Conservation (phyloP, 2,329 filamentous ascomycete genomes). For the Colletotrichum navitas region DNA sequence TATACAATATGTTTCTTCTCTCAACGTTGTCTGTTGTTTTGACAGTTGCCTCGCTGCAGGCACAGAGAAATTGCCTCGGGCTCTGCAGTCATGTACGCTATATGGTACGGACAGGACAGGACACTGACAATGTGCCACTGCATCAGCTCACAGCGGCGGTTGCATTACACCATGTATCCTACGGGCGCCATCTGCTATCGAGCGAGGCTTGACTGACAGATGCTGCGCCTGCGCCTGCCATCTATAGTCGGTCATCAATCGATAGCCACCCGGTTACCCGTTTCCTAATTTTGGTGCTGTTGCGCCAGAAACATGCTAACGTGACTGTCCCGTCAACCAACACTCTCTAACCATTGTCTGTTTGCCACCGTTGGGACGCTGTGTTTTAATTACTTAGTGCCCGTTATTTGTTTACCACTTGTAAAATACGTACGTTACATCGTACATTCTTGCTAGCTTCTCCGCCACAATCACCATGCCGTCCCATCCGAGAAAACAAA, state of each 20-base stretch:
- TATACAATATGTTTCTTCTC: not conserved
- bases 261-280: not conserved
- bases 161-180: not conserved
- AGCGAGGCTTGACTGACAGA: conserved; percentile 20
- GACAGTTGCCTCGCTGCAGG: not conserved
- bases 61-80: not conserved
- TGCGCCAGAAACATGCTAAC: not conserved
- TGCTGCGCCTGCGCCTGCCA: conserved; percentile 4
- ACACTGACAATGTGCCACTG: conserved; percentile 1
- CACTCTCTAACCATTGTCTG: not conserved
- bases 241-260: too few relatives aligned
- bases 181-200: not conserved
- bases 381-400: not conserved
- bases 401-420: not conserved
- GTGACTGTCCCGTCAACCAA: not conserved
- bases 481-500: not conserved
- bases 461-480: not conserved
- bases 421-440: not conserved
- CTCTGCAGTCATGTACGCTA: too few relatives aligned
- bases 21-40: conserved; percentile 9
- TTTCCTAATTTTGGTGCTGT: not conserved
- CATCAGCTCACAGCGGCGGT: not conserved
- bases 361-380: not conserved
- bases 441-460: not conserved
- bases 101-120: too few relatives aligned